Evolutionary conservation across 2,329 filamentous ascomycete genomes (phyloP), one percentile per base, ranked within the genome.

Genomic region (Ascosphaera apis): DNA sequence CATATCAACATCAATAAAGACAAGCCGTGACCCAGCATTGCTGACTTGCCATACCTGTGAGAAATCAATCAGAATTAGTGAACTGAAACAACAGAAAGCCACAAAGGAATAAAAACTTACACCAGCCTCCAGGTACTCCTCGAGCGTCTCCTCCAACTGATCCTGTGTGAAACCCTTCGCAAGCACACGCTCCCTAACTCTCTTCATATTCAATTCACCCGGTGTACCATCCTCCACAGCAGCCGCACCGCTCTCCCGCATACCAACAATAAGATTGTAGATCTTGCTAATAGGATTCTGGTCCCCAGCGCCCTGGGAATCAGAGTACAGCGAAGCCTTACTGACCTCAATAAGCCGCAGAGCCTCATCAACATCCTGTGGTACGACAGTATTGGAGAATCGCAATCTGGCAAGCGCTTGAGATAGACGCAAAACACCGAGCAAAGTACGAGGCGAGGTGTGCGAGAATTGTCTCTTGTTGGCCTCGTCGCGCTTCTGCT

Each of bases 91-190:
- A 16, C 4, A n/a, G 23, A 21, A 2, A 9, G 6, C 19, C 23
- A 17, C 11, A 11, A 19, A 17, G 28, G 31, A 35, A 37, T 21
- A 2, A 37, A 49, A 44, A 76, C 84, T 81, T 63, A 95, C 88
- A 62, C 92, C 79, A 41, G 91, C 60, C 44, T 69, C 63, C 2
- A 80, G 75, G 57, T 98, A 95, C 61, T 92, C 86, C 42, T 92
- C 76, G 51, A 98, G 65, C 15, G 84, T 76, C 45, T 69, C 69
- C 49, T 79, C 66, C 60, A 92, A 83, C 56, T 98, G 84, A 55
- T 95, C 82, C 44, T 83, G 76, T 0, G 86, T 98, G 56, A 93
- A 98, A 2, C 88, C 88, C 67, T 92, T 93, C 36, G 84, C 88
- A 47, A 95, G 66, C 19, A 98, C 83, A 44, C 88, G 64, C 56